These are phyloP conservation scores for Candida broadrunensis DNA, from an alignment of 805 yeast genomes.

Conservation along the genomic window DNA sequence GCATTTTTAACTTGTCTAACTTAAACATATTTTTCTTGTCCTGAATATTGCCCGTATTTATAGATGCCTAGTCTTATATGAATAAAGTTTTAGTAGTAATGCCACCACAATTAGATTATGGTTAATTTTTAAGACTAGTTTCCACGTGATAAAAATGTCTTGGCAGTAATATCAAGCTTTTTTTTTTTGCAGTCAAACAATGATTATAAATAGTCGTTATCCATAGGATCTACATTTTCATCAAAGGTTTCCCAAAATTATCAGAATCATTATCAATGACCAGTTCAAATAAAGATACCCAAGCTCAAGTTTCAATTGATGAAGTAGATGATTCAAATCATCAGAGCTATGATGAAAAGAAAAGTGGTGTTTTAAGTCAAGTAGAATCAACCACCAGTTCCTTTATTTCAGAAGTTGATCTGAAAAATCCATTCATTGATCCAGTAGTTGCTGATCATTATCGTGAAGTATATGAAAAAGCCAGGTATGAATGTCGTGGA, in stretches of 20 bases:
- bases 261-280: too few relatives aligned
- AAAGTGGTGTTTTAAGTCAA: conserved; percentile 1
- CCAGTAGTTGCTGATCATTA: conserved; percentile 6
- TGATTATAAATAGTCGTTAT: neutral
- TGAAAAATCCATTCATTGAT: conserved; percentile 4
- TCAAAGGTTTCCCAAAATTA: too few relatives aligned
- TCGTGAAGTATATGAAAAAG: conserved; percentile 21
- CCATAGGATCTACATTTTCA: neutral
- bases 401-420: neutral
- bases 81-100: too few relatives aligned
- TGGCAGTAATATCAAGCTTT: neutral
- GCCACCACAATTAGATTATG: too few relatives aligned
- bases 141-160: neutral
- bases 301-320: neutral
- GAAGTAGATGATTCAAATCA: neutral
- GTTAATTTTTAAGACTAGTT: too few relatives aligned
- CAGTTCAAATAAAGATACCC: neutral
- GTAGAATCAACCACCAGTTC: conserved; percentile 3
- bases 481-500: conserved; percentile 53
- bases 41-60: too few relatives aligned
- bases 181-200: neutral
- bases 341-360: neutral
- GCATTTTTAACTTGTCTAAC: too few relatives aligned
- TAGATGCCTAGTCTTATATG: too few relatives aligned
- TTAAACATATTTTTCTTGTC: too few relatives aligned